These are phyloP conservation scores for Colletotrichum filicis DNA, from an alignment of 2,329 filamentous ascomycete genomes.

Conservation along the genomic window DNA sequence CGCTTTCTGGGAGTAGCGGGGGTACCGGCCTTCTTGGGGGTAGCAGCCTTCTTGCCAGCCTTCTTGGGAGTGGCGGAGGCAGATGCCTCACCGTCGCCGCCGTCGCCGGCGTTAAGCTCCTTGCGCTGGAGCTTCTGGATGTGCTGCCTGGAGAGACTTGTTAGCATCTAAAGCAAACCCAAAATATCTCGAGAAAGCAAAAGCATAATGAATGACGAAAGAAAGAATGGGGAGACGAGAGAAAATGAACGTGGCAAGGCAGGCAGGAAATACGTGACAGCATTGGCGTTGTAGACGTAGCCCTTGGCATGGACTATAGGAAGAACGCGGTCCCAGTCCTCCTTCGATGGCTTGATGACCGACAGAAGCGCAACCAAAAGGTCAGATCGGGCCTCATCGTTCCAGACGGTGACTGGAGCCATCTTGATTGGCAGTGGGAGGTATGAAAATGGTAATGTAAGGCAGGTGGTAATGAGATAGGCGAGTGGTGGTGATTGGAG, in stretches of 20 bases:
- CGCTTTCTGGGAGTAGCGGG: constrained; percentile 44
- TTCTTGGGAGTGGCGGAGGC: too few relatives aligned
- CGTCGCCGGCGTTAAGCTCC: constrained; percentile 40
- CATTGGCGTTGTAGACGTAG: constrained; percentile 50
- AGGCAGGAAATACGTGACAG: constrained; percentile 49
- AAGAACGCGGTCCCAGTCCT: constrained; percentile 45
- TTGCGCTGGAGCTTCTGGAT: constrained; percentile 56
- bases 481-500: not conserved
- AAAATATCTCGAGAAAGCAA: not conserved
- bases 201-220: not conserved
- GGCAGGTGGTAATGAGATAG: not conserved
- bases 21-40: constrained; percentile 32
- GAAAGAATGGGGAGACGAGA: not conserved
- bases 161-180: constrained; percentile 18
- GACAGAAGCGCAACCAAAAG: constrained; percentile 51
- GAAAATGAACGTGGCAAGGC: not conserved
- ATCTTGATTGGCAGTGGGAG: constrained; percentile 31
- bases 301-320: constrained; percentile 46
- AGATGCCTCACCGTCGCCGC: constrained; percentile 22
- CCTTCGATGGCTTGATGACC: constrained; percentile 47
- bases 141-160: constrained; percentile 50
- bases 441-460: not conserved
- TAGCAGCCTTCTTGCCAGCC: constrained; percentile 27
- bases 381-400: constrained; percentile 50
- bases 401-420: constrained; percentile 40